These are phyloP conservation scores for Trametes hirsuta DNA, from an alignment of 1,284 basidiomycete species.

Conservation along the genomic window DNA sequence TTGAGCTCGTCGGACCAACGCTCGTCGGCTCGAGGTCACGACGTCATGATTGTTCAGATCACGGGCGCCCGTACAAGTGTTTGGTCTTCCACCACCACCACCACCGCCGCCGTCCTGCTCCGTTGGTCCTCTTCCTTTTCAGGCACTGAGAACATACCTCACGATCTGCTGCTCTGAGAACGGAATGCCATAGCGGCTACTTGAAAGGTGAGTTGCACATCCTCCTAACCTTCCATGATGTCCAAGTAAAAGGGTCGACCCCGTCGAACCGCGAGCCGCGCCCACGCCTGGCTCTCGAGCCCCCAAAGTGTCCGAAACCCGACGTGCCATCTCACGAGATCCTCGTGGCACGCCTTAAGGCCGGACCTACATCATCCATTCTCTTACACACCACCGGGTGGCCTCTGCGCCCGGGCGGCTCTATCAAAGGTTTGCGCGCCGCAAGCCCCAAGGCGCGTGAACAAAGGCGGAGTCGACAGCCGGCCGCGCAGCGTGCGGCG, in stretches of 20 bases:
- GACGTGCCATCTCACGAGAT: constrained; percentile 41
- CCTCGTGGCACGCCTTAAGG: constrained; percentile 48
- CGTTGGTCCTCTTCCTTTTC: too few relatives aligned
- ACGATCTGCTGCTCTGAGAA: neutral
- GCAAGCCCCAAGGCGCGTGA: constrained; percentile 33
- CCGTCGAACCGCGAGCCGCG: constrained; percentile 23
- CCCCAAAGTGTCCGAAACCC: constrained; percentile 44
- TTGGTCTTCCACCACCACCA: too few relatives aligned
- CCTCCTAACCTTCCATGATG: constrained; percentile 37
- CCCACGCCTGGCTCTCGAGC: constrained; percentile 26
- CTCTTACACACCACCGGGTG: neutral
- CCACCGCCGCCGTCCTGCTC: too few relatives aligned
- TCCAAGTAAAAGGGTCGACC: constrained; percentile 54
- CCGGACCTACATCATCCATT: constrained; percentile 44
- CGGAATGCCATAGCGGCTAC: neutral
- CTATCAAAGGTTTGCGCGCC: constrained; percentile 36
- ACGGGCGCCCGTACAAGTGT: too few relatives aligned
- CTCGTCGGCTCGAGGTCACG: too few relatives aligned
- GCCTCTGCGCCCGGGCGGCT: constrained; percentile 28
- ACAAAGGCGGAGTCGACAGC: constrained; percentile 49
- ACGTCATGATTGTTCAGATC: too few relatives aligned
- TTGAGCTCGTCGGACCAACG: too few relatives aligned
- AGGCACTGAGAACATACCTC: too few relatives aligned
- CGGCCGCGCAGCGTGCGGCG: constrained; percentile 9
- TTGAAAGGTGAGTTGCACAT: constrained; percentile 10